phyloP scores from a whole-genome alignment of 2,329 filamentous ascomycete genomes.

The Fusarium staphyleae region DNA sequence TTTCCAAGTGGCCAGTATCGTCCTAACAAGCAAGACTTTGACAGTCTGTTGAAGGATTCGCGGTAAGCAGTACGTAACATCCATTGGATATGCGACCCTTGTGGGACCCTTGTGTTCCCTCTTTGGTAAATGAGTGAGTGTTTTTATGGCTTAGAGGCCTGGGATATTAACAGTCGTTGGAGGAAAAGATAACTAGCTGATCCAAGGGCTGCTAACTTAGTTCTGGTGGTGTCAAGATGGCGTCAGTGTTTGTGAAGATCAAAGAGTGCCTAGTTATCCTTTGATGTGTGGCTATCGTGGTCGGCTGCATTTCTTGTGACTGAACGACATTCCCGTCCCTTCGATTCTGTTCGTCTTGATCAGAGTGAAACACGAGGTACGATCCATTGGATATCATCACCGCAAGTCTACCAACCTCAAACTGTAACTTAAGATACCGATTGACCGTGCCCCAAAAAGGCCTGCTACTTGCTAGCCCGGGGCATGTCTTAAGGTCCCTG shows the following conservation, averaged over 20 bases:
- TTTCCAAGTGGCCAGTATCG: slow-evolving; percentile 1
- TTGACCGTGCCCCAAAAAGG: background rate
- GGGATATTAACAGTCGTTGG: no score
- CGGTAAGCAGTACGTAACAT: background rate
- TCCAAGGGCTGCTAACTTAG: background rate
- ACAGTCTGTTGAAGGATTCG: background rate
- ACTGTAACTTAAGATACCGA: background rate
- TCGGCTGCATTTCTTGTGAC: slow-evolving; percentile 6
- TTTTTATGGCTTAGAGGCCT: slow-evolving; percentile 3
- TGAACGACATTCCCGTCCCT: background rate
- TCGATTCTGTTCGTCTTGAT: background rate
- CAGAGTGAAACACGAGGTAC: background rate
- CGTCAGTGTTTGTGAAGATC: slow-evolving; percentile 18
- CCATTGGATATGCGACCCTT: background rate
- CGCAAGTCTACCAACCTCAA: background rate
- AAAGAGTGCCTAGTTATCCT: slow-evolving; percentile 8
- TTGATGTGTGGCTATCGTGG: background rate
- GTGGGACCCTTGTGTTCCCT: background rate
- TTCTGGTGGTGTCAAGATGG: slow-evolving; percentile 29
- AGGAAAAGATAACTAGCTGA: no score
- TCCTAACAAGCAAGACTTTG: slow-evolving; percentile 4
- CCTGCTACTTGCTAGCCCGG: slow-evolving; percentile 5
- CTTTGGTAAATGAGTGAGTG: slow-evolving; percentile 3
- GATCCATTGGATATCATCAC: slow-evolving; percentile 2
- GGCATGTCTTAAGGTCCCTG: slow-evolving; percentile 16